These are phyloP conservation scores for Secale cereale DNA, from an alignment of 176 grass and related monocot species.

Conservation along the genomic window DNA sequence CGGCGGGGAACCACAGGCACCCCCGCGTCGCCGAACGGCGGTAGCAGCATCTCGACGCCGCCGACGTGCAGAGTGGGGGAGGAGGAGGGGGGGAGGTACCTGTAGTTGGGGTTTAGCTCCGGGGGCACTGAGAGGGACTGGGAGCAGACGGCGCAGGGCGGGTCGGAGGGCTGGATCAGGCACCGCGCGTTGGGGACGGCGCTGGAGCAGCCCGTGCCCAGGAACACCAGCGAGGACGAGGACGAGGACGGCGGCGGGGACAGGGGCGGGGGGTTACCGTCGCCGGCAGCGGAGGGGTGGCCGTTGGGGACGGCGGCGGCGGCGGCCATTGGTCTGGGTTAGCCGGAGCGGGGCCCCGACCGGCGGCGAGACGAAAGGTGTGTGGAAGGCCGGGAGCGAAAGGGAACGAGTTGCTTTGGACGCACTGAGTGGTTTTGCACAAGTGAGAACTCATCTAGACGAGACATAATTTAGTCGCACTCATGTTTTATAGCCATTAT, in stretches of 20 bases:
- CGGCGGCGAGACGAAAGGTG: slow-evolving; percentile 1
- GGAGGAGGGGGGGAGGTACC: slow-evolving; percentile 21
- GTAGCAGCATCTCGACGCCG: background rate
- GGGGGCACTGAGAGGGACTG: slow-evolving; percentile 75
- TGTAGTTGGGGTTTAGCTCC: slow-evolving; percentile 90
- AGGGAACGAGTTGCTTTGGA: slow-evolving; percentile 7
- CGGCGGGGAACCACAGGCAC: background rate
- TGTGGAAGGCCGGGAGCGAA: background rate
- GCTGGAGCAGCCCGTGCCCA: slow-evolving; percentile 94
- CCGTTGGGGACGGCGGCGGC: slow-evolving; percentile 33
- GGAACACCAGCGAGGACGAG: slow-evolving; percentile 78
- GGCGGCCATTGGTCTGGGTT: slow-evolving; percentile 33
- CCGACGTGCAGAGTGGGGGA: background rate
- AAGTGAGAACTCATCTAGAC: too few species aligned
- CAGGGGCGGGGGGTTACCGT: background rate
- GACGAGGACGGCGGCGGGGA: slow-evolving; percentile 24
- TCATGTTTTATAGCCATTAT: too few species aligned
- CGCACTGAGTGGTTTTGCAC: background rate
- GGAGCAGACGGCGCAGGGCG: slow-evolving; percentile 83
- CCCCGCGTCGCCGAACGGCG: background rate
- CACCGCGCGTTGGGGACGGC: slow-evolving; percentile 91
- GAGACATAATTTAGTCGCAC: too few species aligned
- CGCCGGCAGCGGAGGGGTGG: background rate
- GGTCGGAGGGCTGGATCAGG: slow-evolving; percentile 83
- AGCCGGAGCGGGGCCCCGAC: too few species aligned